These are phyloP conservation scores for Dipodascus geniculatus DNA, from an alignment of 805 yeast genomes.

Conservation along the genomic window DNA sequence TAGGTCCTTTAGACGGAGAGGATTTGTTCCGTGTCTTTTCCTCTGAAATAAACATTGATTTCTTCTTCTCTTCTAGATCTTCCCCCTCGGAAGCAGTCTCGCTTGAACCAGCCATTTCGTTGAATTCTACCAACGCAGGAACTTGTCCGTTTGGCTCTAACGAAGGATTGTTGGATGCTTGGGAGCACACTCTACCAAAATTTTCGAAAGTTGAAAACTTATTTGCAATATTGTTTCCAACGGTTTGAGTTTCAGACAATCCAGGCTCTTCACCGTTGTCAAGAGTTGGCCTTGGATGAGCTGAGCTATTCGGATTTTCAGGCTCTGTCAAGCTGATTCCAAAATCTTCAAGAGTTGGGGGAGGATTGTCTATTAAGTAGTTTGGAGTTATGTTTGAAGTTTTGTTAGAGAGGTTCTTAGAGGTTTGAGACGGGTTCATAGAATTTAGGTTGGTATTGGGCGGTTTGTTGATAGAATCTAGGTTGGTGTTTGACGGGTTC, in stretches of 20 bases:
- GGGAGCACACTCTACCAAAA: too few relatives aligned
- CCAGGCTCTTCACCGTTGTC: not conserved
- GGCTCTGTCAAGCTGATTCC: conserved; percentile 1
- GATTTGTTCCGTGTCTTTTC: too few relatives aligned
- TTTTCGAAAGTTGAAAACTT: too few relatives aligned
- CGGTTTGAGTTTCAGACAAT: too few relatives aligned
- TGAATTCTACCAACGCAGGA: not conserved
- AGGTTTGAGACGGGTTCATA: not conserved
- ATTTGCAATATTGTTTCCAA: too few relatives aligned
- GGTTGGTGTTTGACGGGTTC: not conserved
- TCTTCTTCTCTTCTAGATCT: not conserved
- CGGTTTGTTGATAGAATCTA: not conserved
- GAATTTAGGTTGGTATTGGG: not conserved
- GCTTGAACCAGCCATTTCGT: not conserved
- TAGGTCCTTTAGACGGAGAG: too few relatives aligned
- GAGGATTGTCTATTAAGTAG: not conserved
- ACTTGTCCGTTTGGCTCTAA: too few relatives aligned
- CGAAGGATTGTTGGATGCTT: too few relatives aligned
- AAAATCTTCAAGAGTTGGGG: conserved; percentile 4
- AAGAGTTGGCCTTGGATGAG: not conserved
- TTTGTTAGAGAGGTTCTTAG: too few relatives aligned
- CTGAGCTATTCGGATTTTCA: not conserved
- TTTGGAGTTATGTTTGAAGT: too few relatives aligned
- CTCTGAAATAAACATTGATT: too few relatives aligned
- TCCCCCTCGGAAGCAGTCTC: not conserved